Evolutionary conservation across 2,329 filamentous ascomycete genomes (phyloP).

Genomic region (Didymella lethalis): DNA sequence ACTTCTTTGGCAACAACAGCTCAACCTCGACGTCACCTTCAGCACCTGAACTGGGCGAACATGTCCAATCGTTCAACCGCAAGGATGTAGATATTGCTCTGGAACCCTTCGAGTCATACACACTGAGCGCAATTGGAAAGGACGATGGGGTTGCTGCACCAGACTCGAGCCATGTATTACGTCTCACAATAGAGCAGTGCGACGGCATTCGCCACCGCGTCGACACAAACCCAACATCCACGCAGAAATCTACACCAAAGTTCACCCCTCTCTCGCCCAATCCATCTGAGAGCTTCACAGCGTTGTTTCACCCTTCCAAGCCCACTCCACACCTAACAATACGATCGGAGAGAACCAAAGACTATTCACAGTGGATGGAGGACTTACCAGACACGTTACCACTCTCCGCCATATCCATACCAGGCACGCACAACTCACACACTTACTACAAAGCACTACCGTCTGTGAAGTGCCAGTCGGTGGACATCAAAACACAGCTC

Average conservation of each 20-base stretch:
- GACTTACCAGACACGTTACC: constrained; percentile 74
- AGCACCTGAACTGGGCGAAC: constrained; percentile 57
- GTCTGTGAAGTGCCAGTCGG: constrained; percentile 91
- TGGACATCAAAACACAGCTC: constrained; percentile 78
- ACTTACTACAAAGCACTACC: constrained; percentile 85
- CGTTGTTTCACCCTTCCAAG: constrained; percentile 55
- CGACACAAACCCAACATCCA: constrained; percentile 68
- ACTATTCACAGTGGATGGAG: constrained; percentile 85
- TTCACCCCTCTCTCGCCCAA: constrained; percentile 52
- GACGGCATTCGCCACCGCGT: constrained; percentile 73
- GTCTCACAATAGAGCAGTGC: constrained; percentile 73
- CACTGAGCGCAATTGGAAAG: constrained; percentile 64
- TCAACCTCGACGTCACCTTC: constrained; percentile 42
- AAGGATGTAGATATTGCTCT: constrained; percentile 70
- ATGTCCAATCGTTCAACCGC: constrained; percentile 67
- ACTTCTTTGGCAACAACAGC: constrained; percentile 42
- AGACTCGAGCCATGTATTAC: constrained; percentile 65
- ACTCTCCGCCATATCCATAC: constrained; percentile 83
- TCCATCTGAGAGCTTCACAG: constrained; percentile 52
- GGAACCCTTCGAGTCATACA: constrained; percentile 71
- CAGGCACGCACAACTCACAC: constrained; percentile 94
- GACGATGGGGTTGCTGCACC: constrained; percentile 2
- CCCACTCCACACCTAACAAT: constrained; percentile 50
- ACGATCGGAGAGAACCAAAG: constrained; percentile 30
- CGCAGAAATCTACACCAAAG: constrained; percentile 48